These are phyloP conservation scores for Calonectria fujianensis DNA, from an alignment of 2,329 filamentous ascomycete genomes.

Conservation along the genomic window DNA sequence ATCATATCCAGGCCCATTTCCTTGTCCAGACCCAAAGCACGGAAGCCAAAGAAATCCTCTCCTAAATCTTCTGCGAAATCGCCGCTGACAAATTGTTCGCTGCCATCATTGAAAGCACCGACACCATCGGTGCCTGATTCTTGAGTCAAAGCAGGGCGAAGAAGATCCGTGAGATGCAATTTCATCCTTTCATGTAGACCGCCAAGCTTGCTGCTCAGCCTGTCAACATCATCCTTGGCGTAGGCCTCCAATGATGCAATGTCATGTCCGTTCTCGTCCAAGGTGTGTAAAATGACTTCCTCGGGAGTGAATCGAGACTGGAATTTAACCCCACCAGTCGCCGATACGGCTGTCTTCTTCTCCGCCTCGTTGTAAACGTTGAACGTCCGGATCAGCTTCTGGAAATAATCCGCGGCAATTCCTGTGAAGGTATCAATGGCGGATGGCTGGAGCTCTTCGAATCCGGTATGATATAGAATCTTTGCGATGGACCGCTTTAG, in stretches of 20 bases:
- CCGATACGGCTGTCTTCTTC: slow-evolving; percentile 75
- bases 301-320: slow-evolving; percentile 86
- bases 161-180: slow-evolving; percentile 90
- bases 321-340: slow-evolving; percentile 64
- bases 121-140: slow-evolving; percentile 89
- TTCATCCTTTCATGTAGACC: slow-evolving; percentile 97
- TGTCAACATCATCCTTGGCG: slow-evolving; percentile 94
- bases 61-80: slow-evolving; percentile 98
- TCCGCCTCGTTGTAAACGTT: slow-evolving; percentile 90
- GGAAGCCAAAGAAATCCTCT: slow-evolving; percentile 99
- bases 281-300: slow-evolving; percentile 89
- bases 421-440: slow-evolving; percentile 94
- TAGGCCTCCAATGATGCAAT: slow-evolving; percentile 89
- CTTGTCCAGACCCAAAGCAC: slow-evolving; percentile 91
- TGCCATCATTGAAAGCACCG: slow-evolving; percentile 95
- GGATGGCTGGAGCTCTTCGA: slow-evolving; percentile 97
- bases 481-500: slow-evolving; percentile 94
- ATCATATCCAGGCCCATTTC: slow-evolving; percentile 93
- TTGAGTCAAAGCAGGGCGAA: slow-evolving; percentile 87
- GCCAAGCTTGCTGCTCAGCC: slow-evolving; percentile 84
- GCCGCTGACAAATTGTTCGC: slow-evolving; percentile 96
- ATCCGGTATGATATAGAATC: slow-evolving; percentile 96
- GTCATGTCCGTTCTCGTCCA: slow-evolving; percentile 89
- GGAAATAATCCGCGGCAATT: slow-evolving; percentile 91
- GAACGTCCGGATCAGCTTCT: slow-evolving; percentile 86